These are phyloP conservation scores for Mycena leptocephala DNA, from an alignment of 768 basidiomycete species.

Conservation along the genomic window DNA sequence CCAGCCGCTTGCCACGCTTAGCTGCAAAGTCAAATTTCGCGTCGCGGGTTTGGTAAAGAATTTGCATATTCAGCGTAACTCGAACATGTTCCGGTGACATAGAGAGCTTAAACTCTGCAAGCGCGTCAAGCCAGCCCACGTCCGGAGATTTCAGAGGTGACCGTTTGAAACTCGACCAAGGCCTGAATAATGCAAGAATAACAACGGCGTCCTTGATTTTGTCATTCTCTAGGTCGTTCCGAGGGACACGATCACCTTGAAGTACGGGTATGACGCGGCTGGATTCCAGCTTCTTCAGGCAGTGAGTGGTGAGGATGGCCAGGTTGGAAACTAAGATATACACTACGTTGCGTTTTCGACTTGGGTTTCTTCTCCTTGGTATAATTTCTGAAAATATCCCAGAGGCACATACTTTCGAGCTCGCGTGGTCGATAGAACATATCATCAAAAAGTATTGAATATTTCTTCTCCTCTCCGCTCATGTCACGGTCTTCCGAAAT, in stretches of 20 bases:
- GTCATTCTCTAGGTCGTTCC: constrained; percentile 11
- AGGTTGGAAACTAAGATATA: too few relatives aligned
- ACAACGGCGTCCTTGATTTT: constrained; percentile 20
- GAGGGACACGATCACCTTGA: constrained; percentile 14
- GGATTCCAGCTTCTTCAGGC: constrained; percentile 10
- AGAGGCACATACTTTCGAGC: background rate
- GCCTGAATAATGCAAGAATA: constrained; percentile 2
- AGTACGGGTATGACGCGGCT: background rate
- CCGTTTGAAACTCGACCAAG: background rate
- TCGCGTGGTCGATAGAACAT: constrained; percentile 21
- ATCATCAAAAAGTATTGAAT: constrained; percentile 18
- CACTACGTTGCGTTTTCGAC: too few relatives aligned
- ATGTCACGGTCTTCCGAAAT: too few relatives aligned
- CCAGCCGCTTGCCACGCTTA: background rate
- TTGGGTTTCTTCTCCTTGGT: too few relatives aligned
- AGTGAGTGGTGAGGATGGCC: background rate
- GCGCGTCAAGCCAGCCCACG: too few relatives aligned
- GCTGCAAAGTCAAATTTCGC: constrained; percentile 25
- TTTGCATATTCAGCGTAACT: background rate
- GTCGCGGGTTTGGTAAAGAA: background rate
- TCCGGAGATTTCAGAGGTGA: background rate
- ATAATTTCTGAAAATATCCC: constrained; percentile 15
- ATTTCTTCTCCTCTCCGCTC: background rate
- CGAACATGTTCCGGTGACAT: too few relatives aligned
- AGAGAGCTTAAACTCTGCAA: too few relatives aligned